These are phyloP conservation scores for Salix brachista DNA, from an alignment of 345 rosid species.

Conservation along the genomic window DNA sequence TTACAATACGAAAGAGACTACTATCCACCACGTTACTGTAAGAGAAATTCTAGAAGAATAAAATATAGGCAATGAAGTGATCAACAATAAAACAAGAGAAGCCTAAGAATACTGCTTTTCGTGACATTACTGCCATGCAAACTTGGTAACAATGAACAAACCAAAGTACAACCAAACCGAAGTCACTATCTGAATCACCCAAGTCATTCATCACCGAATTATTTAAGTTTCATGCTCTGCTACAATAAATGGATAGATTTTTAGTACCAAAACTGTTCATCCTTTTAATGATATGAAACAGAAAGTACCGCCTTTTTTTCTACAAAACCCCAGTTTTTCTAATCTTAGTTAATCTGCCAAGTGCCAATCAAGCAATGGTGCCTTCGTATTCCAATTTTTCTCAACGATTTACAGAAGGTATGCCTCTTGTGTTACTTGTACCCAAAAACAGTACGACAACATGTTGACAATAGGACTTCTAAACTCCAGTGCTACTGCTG, in stretches of 20 bases:
- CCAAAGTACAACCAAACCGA: not conserved
- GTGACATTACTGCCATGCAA: not conserved
- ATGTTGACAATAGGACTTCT: not conserved
- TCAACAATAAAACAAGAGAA: not conserved
- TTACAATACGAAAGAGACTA: too few relatives aligned
- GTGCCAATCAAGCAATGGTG: not conserved
- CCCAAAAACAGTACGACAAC: not conserved
- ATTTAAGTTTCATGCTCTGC: not conserved
- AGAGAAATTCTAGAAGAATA: too few relatives aligned
- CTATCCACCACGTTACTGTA: too few relatives aligned
- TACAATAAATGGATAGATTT: not conserved
- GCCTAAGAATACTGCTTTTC: not conserved
- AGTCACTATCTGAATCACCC: too few relatives aligned
- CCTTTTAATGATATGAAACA: not conserved
- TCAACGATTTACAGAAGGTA: not conserved
- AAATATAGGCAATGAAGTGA: too few relatives aligned
- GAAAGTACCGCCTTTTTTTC: not conserved
- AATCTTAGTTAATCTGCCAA: not conserved
- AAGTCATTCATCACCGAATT: not conserved
- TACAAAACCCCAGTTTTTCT: not conserved
- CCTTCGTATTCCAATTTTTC: not conserved
- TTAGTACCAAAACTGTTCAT: not conserved
- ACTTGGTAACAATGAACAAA: not conserved
- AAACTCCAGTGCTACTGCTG: constrained; percentile 37
- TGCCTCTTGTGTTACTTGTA: not conserved